A percentile compares a stretch with the other conserved stretches of the same genome.
phyloP scores from a whole-genome alignment of 2,329 filamentous ascomycete species.

The Ophiostoma ips region DNA sequence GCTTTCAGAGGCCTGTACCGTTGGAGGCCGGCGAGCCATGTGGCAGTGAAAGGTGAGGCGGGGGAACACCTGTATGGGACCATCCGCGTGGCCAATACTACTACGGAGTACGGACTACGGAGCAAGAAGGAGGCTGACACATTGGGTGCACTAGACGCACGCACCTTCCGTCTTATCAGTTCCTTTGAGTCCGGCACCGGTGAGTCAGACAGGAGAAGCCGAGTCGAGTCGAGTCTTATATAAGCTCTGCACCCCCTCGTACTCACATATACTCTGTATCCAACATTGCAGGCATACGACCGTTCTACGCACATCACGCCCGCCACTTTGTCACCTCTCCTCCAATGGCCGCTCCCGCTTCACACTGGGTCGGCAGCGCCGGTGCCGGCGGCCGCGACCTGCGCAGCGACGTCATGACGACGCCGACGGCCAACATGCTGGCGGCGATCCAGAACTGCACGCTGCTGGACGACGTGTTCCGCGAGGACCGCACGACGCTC shows the following conservation, averaged over 20 bases:
- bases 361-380: constrained; percentile 19
- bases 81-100: too few species aligned
- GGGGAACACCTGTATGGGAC: too few species aligned
- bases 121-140: background rate
- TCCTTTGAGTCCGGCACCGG: background rate
- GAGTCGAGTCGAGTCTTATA: too few species aligned
- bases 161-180: background rate
- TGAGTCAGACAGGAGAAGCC: background rate
- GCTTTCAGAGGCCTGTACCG: background rate
- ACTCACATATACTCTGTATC: too few species aligned
- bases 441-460: constrained; percentile 60
- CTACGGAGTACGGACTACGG: background rate
- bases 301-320: background rate
- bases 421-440: constrained; percentile 70
- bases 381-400: constrained; percentile 21
- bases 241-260: too few species aligned
- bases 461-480: constrained; percentile 71
- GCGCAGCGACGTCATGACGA: constrained; percentile 44
- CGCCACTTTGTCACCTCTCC: background rate
- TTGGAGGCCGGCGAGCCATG: background rate
- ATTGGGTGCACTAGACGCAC: background rate
- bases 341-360: background rate
- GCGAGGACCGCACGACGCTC: constrained; percentile 66
- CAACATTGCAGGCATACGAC: background rate
- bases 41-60: background rate